Conservation (phyloP, 2,329 filamentous ascomycete species). For the Stachybotrys chartarum region DNA sequence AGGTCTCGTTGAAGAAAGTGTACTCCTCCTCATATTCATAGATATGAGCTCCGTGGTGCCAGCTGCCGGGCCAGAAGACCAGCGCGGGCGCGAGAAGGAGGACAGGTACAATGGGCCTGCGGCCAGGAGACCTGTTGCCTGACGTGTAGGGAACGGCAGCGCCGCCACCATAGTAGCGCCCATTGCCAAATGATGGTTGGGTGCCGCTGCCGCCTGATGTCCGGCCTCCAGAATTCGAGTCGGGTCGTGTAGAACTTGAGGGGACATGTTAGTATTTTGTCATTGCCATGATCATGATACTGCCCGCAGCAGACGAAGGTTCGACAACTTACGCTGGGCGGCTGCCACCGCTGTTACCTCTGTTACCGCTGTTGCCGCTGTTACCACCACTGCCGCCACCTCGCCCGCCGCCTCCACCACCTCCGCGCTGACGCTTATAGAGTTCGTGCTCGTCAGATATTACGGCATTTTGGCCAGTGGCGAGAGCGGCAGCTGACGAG, state of each 20-base stretch:
- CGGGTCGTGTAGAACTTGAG: too few relatives aligned
- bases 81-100: constrained; percentile 42
- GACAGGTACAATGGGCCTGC: constrained; percentile 36
- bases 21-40: constrained; percentile 42
- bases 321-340: too few relatives aligned
- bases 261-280: too few relatives aligned
- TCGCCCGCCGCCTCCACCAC: constrained; percentile 43
- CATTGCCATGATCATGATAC: too few relatives aligned
- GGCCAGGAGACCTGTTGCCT: constrained; percentile 43
- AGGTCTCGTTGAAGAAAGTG: constrained; percentile 42
- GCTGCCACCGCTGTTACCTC: constrained; percentile 4
- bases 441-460: constrained; percentile 31
- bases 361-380: constrained; percentile 13
- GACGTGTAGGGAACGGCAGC: constrained; percentile 52
- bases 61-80: constrained; percentile 55
- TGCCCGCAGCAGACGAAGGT: too few relatives aligned
- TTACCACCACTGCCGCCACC: constrained; percentile 23
- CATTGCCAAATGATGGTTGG: constrained; percentile 51
- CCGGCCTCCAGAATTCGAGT: too few relatives aligned
- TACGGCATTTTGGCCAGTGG: not conserved
- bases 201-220: constrained; percentile 38
- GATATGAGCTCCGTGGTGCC: constrained; percentile 56
- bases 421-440: constrained; percentile 55
- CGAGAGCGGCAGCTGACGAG: not conserved
- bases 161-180: constrained; percentile 61